These are phyloP conservation scores for Celoporthe dispersa DNA, from an alignment of 2,329 filamentous ascomycete genomes.

Conservation along the genomic window DNA sequence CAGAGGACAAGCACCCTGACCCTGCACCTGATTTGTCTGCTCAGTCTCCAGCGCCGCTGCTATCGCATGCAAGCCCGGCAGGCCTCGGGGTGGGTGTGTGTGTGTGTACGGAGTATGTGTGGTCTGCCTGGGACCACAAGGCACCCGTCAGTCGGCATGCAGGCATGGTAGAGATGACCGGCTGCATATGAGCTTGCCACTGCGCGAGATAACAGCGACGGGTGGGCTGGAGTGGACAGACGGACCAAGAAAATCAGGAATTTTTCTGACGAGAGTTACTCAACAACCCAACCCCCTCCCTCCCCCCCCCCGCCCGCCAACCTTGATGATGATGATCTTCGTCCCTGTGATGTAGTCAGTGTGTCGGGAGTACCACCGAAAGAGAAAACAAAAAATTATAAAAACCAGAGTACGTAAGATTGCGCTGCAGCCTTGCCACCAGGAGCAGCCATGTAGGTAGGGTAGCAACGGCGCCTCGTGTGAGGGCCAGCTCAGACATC, in stretches of 20 bases:
- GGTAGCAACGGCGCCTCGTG: conserved; percentile 19
- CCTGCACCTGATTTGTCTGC: background rate
- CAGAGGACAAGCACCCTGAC: background rate
- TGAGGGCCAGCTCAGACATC: conserved; percentile 3
- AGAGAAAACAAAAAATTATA: too few species aligned
- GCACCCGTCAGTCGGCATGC: background rate
- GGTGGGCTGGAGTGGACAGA: too few species aligned
- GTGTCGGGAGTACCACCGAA: too few species aligned
- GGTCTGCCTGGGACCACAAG: background rate
- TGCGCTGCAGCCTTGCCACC: conserved; percentile 15
- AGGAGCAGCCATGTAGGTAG: conserved; percentile 27
- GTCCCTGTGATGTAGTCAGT: too few species aligned
- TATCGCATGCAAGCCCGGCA: background rate
- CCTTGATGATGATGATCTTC: too few species aligned
- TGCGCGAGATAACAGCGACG: too few species aligned
- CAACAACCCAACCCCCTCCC: too few species aligned
- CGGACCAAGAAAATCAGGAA: too few species aligned
- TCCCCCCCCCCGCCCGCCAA: too few species aligned
- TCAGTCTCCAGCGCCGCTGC: background rate
- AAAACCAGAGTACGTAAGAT: background rate
- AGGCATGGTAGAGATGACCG: background rate
- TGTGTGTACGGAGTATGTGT: too few species aligned
- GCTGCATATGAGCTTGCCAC: background rate
- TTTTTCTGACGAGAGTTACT: too few species aligned
- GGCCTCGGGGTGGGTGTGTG: too few species aligned